phyloP scores from a whole-genome alignment of 2,329 filamentous ascomycete genomes.

The Arthrobotrys musiformis region DNA sequence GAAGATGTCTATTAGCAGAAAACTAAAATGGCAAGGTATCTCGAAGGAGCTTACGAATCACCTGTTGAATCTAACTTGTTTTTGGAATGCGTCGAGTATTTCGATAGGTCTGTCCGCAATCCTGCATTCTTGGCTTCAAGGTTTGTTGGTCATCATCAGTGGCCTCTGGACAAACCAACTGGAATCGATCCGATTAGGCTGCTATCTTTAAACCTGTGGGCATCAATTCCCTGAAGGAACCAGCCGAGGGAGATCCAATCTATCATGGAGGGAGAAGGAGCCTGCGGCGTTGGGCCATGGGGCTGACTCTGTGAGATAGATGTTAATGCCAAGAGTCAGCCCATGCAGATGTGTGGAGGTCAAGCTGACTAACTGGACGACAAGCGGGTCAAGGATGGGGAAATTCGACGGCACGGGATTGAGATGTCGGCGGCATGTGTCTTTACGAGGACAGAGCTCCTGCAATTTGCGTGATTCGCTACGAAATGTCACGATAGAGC shows the following conservation, averaged over 20 bases:
- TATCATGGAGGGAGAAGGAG: slow-evolving; percentile 44
- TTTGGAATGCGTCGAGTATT: slow-evolving; percentile 25
- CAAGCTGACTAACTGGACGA: slow-evolving; percentile 47
- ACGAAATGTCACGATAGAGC: slow-evolving; percentile 31
- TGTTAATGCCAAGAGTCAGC: slow-evolving; percentile 39
- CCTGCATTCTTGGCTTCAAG: slow-evolving; percentile 42
- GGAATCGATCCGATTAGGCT: slow-evolving; percentile 56
- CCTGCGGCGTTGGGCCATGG: slow-evolving; percentile 38
- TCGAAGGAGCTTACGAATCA: slow-evolving; percentile 33
- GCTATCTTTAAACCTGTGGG: slow-evolving; percentile 51
- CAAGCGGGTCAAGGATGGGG: slow-evolving; percentile 25
- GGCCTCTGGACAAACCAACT: slow-evolving; percentile 10
- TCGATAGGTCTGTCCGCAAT: slow-evolving; percentile 20
- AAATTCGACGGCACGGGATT: slow-evolving; percentile 34
- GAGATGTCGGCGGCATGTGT: slow-evolving; percentile 27
- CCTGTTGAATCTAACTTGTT: slow-evolving; percentile 40
- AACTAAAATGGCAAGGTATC: slow-evolving; percentile 23
- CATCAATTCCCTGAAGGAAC: slow-evolving; percentile 52
- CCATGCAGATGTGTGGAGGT: slow-evolving; percentile 40
- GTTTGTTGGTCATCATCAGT: slow-evolving; percentile 31
- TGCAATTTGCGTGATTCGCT: slow-evolving; percentile 37
- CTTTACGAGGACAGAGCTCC: slow-evolving; percentile 42
- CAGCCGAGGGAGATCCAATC: slow-evolving; percentile 47
- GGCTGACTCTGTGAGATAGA: slow-evolving; percentile 40
- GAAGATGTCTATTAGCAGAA: slow-evolving; percentile 23